Conservation (phyloP, 371 early-diverging fungal genomes). For the Funneliformis caledonium region DNA sequence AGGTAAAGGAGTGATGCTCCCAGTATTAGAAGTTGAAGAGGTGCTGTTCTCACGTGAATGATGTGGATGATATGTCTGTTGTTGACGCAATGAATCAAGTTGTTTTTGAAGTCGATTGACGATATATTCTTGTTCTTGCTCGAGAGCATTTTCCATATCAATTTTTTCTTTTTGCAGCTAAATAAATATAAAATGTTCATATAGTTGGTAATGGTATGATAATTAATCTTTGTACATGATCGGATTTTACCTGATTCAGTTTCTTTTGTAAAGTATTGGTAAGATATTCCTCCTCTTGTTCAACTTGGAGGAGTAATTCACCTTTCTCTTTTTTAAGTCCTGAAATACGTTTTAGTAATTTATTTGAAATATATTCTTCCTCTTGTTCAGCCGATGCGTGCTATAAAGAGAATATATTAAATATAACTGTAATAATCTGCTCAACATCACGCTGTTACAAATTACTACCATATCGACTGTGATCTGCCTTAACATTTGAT, state of each 20-base stretch:
- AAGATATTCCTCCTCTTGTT: conserved; percentile 77
- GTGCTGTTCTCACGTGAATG: conserved; percentile 41
- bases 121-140: conserved; percentile 84
- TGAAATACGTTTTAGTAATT: conserved; percentile 66
- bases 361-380: conserved; percentile 74
- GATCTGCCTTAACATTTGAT: conserved; percentile 62
- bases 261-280: conserved; percentile 78
- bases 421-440: not conserved
- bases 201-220: not conserved
- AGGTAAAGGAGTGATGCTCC: conserved; percentile 36
- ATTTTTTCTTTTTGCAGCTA: conserved; percentile 78
- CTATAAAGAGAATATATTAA: conserved; percentile 44
- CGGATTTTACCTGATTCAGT: conserved; percentile 53
- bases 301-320: conserved; percentile 67
- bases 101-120: conserved; percentile 75
- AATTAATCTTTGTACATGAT: not conserved
- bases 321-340: conserved; percentile 75
- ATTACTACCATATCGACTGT: conserved; percentile 58
- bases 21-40: conserved; percentile 51
- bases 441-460: conserved; percentile 45
- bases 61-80: conserved; percentile 42
- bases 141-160: conserved; percentile 79
- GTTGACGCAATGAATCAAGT: conserved; percentile 58
- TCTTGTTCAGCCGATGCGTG: conserved; percentile 70
- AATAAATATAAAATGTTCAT: conserved; percentile 35